These are phyloP conservation scores for Corynascus novoguineensis DNA, from an alignment of 495 filamentous ascomycete genomes.

Conservation along the genomic window DNA sequence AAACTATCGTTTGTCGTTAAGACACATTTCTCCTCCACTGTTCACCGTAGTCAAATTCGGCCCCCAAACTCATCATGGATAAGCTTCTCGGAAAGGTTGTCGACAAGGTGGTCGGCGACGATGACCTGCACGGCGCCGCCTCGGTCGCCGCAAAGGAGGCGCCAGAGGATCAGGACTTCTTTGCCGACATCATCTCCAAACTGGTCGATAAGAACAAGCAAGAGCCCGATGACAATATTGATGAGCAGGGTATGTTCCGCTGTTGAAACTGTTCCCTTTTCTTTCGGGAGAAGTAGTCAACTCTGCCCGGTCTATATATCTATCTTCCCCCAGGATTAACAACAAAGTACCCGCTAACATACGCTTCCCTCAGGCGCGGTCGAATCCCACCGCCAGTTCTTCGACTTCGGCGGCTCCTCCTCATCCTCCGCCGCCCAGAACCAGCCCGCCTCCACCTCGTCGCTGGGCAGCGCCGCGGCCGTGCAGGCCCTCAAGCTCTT, in stretches of 20 bases:
- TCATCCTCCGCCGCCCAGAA: slow-evolving; percentile 3
- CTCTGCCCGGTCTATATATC: background rate
- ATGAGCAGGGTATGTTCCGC: slow-evolving; percentile 49
- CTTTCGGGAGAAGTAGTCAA: no score
- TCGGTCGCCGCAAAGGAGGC: slow-evolving; percentile 49
- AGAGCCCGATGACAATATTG: slow-evolving; percentile 48
- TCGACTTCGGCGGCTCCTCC: slow-evolving; percentile 26
- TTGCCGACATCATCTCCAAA: slow-evolving; percentile 44
- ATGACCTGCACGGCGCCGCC: slow-evolving; percentile 47
- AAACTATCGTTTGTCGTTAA: no score
- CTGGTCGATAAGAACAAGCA: slow-evolving; percentile 42
- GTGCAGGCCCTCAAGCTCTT: slow-evolving; percentile 66
- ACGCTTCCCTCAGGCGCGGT: slow-evolving; percentile 39
- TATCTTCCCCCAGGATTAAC: background rate
- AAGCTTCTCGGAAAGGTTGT: slow-evolving; percentile 14
- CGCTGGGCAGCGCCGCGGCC: slow-evolving; percentile 57
- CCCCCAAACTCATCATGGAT: slow-evolving; percentile 10
- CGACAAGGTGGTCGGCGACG: slow-evolving; percentile 30
- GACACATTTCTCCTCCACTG: background rate
- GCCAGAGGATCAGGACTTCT: slow-evolving; percentile 46
- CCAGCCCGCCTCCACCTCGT: slow-evolving; percentile 29
- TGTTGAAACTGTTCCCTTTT: background rate
- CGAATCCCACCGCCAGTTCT: slow-evolving; percentile 49
- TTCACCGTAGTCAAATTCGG: background rate
- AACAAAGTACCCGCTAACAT: background rate